These are phyloP conservation scores for Punica granatum DNA, from an alignment of 345 rosid species.

Conservation along the genomic window DNA sequence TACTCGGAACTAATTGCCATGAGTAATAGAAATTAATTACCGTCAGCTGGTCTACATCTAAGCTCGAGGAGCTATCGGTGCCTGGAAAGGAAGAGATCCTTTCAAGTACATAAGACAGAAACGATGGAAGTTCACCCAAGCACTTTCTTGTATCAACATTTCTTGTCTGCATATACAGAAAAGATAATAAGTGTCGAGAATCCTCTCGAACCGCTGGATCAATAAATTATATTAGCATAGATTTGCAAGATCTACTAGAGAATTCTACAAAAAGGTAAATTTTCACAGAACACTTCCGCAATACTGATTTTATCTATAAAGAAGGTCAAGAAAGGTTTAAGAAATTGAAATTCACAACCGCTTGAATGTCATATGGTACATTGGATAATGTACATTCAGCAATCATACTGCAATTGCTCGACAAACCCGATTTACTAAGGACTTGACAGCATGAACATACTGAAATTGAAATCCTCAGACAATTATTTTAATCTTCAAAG, in stretches of 20 bases:
- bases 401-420: too few relatives aligned
- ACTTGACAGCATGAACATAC: not conserved
- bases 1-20: not conserved
- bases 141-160: conserved; percentile 60
- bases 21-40: conserved; percentile 26
- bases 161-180: conserved; percentile 42
- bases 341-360: too few relatives aligned
- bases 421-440: too few relatives aligned
- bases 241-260: not conserved
- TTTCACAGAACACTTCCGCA: not conserved
- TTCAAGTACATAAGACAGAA: conserved; percentile 51
- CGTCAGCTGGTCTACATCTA: conserved; percentile 70
- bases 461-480: not conserved
- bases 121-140: conserved; percentile 74
- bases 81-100: conserved; percentile 45
- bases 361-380: too few relatives aligned
- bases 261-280: not conserved
- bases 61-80: conserved; percentile 26
- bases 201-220: too few relatives aligned
- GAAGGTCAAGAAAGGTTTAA: too few relatives aligned
- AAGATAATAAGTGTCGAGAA: not conserved
- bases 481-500: not conserved
- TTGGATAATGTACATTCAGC: too few relatives aligned
- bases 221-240: too few relatives aligned
- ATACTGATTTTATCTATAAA: too few relatives aligned